Conservation (phyloP, 2,329 filamentous ascomycete species). For the Neofusicoccum sp. region DNA sequence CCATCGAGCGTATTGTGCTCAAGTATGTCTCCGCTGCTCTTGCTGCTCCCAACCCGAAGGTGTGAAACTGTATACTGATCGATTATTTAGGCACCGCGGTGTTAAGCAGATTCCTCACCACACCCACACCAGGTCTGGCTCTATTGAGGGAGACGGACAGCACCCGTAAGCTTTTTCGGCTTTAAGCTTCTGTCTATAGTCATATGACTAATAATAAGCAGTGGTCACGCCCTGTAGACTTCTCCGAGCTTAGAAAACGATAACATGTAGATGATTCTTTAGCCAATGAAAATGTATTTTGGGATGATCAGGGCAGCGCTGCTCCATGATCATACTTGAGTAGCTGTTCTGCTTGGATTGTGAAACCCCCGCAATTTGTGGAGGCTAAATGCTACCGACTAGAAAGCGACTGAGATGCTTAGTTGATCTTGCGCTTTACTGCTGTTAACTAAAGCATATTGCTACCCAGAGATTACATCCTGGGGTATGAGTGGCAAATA, state of each 20-base stretch:
- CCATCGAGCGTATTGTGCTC: slow-evolving; percentile 40
- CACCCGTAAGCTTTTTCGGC: neutral
- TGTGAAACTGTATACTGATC: neutral
- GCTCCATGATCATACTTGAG: neutral
- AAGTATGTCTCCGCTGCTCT: slow-evolving; percentile 31
- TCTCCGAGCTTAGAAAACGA: neutral
- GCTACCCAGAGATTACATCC: too few relatives aligned
- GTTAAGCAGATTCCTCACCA: neutral
- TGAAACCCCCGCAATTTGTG: too few relatives aligned
- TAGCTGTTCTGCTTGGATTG: too few relatives aligned
- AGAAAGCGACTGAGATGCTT: too few relatives aligned
- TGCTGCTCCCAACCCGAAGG: too few relatives aligned
- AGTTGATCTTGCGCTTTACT: too few relatives aligned
- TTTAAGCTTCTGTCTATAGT: too few relatives aligned
- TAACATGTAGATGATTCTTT: neutral
- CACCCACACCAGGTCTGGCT: slow-evolving; percentile 1
- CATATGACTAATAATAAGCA: neutral
- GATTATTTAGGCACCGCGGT: neutral
- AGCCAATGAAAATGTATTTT: neutral
- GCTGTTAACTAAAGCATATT: too few relatives aligned
- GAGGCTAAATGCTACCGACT: neutral
- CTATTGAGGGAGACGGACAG: neutral
- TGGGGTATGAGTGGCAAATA: too few relatives aligned
- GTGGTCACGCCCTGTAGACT: neutral
- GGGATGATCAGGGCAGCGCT: neutral